A percentile compares a stretch with the other conserved stretches of the same genome.
phyloP scores from a whole-genome alignment of 2,329 filamentous ascomycete genomes.

The Calonectria montana region DNA sequence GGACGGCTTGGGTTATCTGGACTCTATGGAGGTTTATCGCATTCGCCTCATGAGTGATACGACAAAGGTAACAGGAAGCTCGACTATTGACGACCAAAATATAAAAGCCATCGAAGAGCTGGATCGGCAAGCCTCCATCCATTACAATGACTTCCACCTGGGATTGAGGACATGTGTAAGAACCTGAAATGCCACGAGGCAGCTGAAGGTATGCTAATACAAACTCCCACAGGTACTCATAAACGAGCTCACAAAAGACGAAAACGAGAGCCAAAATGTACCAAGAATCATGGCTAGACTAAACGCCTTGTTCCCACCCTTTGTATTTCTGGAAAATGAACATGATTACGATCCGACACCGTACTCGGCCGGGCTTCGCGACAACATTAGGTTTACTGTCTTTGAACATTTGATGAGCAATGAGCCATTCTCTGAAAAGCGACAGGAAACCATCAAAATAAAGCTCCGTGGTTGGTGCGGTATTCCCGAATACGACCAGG shows the following conservation, averaged over 20 bases:
- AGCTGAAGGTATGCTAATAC: not conserved
- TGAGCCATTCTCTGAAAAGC: slow-evolving; percentile 30
- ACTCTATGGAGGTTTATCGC: slow-evolving; percentile 48
- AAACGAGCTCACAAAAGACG: slow-evolving; percentile 31
- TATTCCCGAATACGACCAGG: slow-evolving; percentile 44
- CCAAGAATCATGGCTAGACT: slow-evolving; percentile 48
- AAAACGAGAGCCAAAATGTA: slow-evolving; percentile 20
- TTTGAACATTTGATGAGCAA: slow-evolving; percentile 48
- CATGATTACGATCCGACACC: slow-evolving; percentile 43
- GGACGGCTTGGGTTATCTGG: slow-evolving; percentile 46
- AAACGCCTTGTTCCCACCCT: slow-evolving; percentile 50
- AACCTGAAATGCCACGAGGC: too few relatives aligned
- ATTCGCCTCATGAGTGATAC: slow-evolving; percentile 42
- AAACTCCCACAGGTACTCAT: slow-evolving; percentile 41
- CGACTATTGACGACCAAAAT: slow-evolving; percentile 21
- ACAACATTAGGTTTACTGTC: slow-evolving; percentile 49
- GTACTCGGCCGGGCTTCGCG: slow-evolving; percentile 46
- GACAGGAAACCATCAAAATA: slow-evolving; percentile 41
- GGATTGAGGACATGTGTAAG: slow-evolving; percentile 49
- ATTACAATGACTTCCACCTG: slow-evolving; percentile 47
- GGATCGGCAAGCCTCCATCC: slow-evolving; percentile 40
- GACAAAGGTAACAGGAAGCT: slow-evolving; percentile 25
- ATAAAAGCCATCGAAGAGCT: slow-evolving; percentile 44
- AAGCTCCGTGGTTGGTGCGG: slow-evolving; percentile 49
- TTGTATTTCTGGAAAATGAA: slow-evolving; percentile 31